phyloP scores from a whole-genome alignment of 2,329 filamentous ascomycete species.

The Alternaria sp. region DNA sequence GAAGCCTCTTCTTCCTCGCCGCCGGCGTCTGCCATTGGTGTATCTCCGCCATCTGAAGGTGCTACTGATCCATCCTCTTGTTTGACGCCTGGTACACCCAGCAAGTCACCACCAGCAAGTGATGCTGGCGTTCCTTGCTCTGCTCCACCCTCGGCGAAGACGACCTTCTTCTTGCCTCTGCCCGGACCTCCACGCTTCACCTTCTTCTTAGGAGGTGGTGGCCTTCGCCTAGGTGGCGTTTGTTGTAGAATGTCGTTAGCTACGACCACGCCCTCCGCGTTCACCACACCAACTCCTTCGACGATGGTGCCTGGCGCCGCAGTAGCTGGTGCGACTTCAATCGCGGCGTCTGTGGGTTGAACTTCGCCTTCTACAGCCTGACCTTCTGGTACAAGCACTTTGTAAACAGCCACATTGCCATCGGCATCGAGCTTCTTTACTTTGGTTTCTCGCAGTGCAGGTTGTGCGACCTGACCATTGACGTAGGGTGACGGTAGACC shows the following conservation, averaged over 20 bases:
- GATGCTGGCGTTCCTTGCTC: conserved; percentile 41
- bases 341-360: conserved; percentile 63
- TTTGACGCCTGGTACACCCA: conserved; percentile 41
- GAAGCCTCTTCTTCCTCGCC: conserved; percentile 58
- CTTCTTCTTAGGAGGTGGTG: conserved; percentile 82
- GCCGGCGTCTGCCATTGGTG: conserved; percentile 56
- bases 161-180: conserved; percentile 79
- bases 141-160: conserved; percentile 61
- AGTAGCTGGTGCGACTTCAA: conserved; percentile 55
- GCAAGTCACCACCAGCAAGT: conserved; percentile 31
- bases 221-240: conserved; percentile 68
- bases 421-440: conserved; percentile 78
- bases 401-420: conserved; percentile 84
- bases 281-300: conserved; percentile 68
- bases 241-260: conserved; percentile 56
- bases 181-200: conserved; percentile 78
- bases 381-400: conserved; percentile 81
- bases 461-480: conserved; percentile 30
- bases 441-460: conserved; percentile 76
- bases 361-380: conserved; percentile 85
- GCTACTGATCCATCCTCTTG: conserved; percentile 53
- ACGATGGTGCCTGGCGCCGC: conserved; percentile 68
- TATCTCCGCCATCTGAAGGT: conserved; percentile 50
- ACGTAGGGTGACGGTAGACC: conserved; percentile 61
- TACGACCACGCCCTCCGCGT: conserved; percentile 68